Percentiles rank a stretch among this genome's conserved stretches.
Conservation (phyloP, 495 filamentous ascomycete genomes). For the Hyaloscypha hepaticicola region DNA sequence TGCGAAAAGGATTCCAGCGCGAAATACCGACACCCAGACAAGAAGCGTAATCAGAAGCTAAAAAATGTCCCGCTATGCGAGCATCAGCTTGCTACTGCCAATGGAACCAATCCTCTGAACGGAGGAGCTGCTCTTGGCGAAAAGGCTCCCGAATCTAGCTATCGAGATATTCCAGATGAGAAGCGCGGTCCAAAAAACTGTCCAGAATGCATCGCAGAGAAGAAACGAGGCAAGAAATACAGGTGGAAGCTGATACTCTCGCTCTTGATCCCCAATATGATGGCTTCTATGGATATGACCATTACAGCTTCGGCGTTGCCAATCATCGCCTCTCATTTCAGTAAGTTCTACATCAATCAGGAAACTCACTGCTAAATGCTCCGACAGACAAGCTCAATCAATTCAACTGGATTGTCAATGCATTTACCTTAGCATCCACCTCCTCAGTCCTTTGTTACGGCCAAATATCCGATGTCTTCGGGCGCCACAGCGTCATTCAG, state of each 20-base stretch:
- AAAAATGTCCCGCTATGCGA: slow-evolving; percentile 1
- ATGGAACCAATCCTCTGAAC: neutral
- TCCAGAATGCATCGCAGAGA: slow-evolving; percentile 7
- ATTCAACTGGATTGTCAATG: slow-evolving; percentile 63
- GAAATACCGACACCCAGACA: too few relatives aligned
- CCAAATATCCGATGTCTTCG: slow-evolving; percentile 59
- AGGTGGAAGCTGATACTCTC: slow-evolving; percentile 54
- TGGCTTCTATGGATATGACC: slow-evolving; percentile 56
- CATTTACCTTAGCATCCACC: slow-evolving; percentile 59
- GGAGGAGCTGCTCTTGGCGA: neutral
- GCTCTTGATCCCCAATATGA: slow-evolving; percentile 50
- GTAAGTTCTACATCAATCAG: slow-evolving; percentile 33
- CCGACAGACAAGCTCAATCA: slow-evolving; percentile 40
- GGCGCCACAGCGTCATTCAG: slow-evolving; percentile 50
- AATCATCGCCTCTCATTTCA: slow-evolving; percentile 58
- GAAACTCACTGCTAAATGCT: neutral
- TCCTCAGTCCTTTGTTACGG: slow-evolving; percentile 60
- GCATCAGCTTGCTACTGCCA: neutral
- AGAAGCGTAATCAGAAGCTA: too few relatives aligned
- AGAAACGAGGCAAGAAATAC: slow-evolving; percentile 34
- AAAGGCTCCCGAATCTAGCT: neutral
- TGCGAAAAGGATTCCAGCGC: too few relatives aligned
- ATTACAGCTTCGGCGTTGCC: slow-evolving; percentile 60
- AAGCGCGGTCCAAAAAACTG: neutral
- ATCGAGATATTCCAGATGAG: neutral